These are phyloP conservation scores for Xylariaceae sp. DNA, from an alignment of 2,329 filamentous ascomycete species.

Conservation along the genomic window DNA sequence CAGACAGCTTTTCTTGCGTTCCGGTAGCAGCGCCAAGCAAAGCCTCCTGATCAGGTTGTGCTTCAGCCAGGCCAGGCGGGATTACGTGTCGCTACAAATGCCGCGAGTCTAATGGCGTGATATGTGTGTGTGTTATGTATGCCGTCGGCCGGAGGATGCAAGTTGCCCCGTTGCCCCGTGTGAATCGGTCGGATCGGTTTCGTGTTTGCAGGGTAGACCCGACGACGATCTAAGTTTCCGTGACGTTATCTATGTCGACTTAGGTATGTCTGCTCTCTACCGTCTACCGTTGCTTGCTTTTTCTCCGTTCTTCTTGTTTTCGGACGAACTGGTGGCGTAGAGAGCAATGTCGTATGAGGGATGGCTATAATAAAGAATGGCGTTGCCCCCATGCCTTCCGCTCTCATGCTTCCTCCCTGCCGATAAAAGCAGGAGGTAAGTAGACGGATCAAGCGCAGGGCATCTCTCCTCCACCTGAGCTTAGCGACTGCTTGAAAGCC, in stretches of 20 bases:
- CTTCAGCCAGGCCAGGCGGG: neutral
- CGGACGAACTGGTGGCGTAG: neutral
- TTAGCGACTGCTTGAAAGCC: no score
- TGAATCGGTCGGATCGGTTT: slow-evolving; percentile 3
- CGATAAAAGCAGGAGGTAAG: neutral
- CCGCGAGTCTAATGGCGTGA: slow-evolving; percentile 6
- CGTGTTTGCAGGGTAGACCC: neutral
- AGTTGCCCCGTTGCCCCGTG: neutral
- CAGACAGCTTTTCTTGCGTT: neutral
- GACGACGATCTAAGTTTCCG: neutral
- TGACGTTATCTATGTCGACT: neutral
- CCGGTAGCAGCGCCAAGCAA: slow-evolving; percentile 11
- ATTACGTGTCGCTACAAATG: slow-evolving; percentile 7
- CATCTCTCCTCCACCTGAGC: no score
- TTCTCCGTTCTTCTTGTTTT: neutral
- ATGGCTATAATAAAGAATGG: neutral
- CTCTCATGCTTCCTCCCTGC: neutral
- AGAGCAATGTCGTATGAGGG: neutral
- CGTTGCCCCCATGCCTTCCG: neutral
- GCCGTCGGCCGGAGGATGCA: neutral
- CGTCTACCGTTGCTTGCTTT: neutral
- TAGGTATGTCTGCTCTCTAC: neutral
- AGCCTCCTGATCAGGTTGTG: slow-evolving; percentile 3
- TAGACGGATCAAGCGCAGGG: no score
- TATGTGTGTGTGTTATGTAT: neutral